Percentiles rank a stretch among this genome's conserved stretches.
Conservation (phyloP, 2,329 filamentous ascomycete species). For the Colletotrichum musicola region DNA sequence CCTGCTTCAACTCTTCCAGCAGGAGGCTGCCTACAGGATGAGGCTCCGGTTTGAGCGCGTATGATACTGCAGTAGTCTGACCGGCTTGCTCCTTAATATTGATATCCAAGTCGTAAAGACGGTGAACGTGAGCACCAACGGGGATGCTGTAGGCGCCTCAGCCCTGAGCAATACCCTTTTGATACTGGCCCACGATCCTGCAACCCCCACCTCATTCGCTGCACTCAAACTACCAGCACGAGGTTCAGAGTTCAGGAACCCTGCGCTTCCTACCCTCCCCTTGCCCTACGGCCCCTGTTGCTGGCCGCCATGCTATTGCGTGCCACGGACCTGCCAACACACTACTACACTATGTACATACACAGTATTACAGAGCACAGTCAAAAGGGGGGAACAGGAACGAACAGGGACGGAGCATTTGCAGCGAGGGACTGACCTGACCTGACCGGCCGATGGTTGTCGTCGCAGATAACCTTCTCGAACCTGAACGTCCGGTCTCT, state of each 20-base stretch:
- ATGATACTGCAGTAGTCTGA: background rate
- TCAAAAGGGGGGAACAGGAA: background rate
- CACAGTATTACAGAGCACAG: background rate
- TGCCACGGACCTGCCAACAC: background rate
- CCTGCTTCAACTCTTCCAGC: too few species aligned
- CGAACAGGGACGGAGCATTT: too few species aligned
- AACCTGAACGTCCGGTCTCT: constrained; percentile 31
- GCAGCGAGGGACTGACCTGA: too few species aligned
- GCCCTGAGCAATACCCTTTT: background rate
- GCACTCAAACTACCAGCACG: background rate
- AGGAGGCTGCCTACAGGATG: too few species aligned
- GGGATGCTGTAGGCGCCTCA: background rate
- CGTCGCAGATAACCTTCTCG: constrained; percentile 20
- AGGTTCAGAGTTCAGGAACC: constrained; percentile 3
- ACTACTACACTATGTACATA: too few species aligned
- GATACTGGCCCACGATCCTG: background rate
- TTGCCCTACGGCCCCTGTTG: background rate
- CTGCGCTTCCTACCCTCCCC: constrained; percentile 5
- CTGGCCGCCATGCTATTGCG: background rate
- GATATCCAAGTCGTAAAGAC: background rate
- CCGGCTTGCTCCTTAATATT: background rate
- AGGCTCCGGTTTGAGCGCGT: too few species aligned
- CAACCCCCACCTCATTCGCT: constrained; percentile 3
- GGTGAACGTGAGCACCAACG: background rate
- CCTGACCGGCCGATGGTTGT: background rate